Conservation (phyloP, 495 filamentous ascomycete species). For the Eremomyces bilateralis region DNA sequence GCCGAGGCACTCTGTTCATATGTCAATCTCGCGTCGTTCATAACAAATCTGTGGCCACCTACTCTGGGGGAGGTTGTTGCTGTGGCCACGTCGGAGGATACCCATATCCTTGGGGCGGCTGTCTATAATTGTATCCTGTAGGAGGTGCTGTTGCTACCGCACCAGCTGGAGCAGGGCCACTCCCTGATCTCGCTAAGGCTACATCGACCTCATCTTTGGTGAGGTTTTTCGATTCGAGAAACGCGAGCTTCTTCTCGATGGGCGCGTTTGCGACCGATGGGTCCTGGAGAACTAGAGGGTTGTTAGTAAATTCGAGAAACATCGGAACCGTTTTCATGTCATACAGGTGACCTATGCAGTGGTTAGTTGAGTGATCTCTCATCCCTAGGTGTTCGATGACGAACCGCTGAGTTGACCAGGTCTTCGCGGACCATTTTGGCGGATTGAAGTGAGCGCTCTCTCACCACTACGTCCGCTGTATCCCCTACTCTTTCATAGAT, state of each 20-base stretch:
- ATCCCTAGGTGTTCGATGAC: slow-evolving; percentile 1
- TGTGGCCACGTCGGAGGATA: slow-evolving; percentile 41
- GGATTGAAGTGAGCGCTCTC: too few relatives aligned
- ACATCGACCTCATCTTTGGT: slow-evolving; percentile 85
- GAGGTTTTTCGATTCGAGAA: slow-evolving; percentile 90
- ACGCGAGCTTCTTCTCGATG: slow-evolving; percentile 79
- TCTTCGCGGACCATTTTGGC: slow-evolving; percentile 26
- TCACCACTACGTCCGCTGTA: too few relatives aligned
- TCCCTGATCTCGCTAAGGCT: slow-evolving; percentile 52
- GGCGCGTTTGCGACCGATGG: slow-evolving; percentile 74
- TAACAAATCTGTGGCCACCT: slow-evolving; percentile 11
- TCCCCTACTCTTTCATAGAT: too few relatives aligned
- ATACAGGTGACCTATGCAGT: slow-evolving; percentile 31
- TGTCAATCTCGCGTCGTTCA: slow-evolving; percentile 7
- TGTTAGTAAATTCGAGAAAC: background rate
- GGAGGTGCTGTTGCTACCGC: slow-evolving; percentile 18
- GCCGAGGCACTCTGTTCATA: slow-evolving; percentile 30
- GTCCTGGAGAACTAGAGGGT: slow-evolving; percentile 61
- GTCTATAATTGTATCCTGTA: slow-evolving; percentile 19
- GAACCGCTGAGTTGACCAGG: slow-evolving; percentile 19
- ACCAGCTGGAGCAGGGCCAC: slow-evolving; percentile 19
- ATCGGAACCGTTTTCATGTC: slow-evolving; percentile 3
- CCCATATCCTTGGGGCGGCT: slow-evolving; percentile 42
- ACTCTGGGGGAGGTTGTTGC: slow-evolving; percentile 41
- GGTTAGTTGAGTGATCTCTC: slow-evolving; percentile 14